These are phyloP conservation scores for Phytophthora pini DNA, from an alignment of 352 stramenopile species.

Conservation along the genomic window DNA sequence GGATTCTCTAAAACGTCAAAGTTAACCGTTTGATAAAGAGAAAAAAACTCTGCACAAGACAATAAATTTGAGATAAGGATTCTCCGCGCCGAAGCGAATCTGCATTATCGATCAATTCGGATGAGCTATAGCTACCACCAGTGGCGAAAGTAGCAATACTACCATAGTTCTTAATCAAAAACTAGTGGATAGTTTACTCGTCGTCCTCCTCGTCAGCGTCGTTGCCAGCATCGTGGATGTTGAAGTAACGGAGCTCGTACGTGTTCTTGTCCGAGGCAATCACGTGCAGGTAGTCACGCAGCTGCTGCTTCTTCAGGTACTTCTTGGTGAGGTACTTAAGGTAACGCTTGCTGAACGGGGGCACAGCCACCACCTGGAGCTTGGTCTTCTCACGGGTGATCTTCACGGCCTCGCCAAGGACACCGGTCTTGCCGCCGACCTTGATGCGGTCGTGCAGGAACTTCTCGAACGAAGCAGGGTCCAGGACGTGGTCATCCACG, in stretches of 20 bases:
- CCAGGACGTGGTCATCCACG: conserved; percentile 99
- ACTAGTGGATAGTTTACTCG: conserved; percentile 65
- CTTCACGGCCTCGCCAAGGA: conserved; percentile 94
- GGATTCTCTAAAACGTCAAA: no score
- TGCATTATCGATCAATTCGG: conserved; percentile 38
- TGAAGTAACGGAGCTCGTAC: conserved; percentile 99
- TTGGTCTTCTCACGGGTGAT: conserved; percentile 98
- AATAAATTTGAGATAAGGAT: conserved; percentile 10
- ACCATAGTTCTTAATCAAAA: conserved; percentile 4
- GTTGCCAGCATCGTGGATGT: conserved; percentile 95
- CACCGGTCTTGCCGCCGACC: conserved; percentile 98
- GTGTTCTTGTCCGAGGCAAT: conserved; percentile 98
- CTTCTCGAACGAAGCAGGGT: conserved; percentile 99
- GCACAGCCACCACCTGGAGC: conserved; percentile 94
- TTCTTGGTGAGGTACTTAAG: conserved; percentile 99
- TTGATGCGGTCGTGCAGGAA: conserved; percentile 99
- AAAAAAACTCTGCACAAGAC: background rate
- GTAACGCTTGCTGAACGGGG: conserved; percentile 98
- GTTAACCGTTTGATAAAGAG: no score
- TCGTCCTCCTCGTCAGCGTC: conserved; percentile 91
- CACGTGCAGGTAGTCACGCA: conserved; percentile 99
- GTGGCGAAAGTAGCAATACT: no score
- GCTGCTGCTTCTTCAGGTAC: conserved; percentile 99
- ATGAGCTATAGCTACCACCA: conserved; percentile 14
- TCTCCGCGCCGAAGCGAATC: conserved; percentile 41